A percentile compares a stretch with the other conserved stretches of the same genome.
These are phyloP conservation scores for Penicillium sclerotigenum DNA, from an alignment of 2,329 filamentous ascomycete species.

Conservation along the genomic window DNA sequence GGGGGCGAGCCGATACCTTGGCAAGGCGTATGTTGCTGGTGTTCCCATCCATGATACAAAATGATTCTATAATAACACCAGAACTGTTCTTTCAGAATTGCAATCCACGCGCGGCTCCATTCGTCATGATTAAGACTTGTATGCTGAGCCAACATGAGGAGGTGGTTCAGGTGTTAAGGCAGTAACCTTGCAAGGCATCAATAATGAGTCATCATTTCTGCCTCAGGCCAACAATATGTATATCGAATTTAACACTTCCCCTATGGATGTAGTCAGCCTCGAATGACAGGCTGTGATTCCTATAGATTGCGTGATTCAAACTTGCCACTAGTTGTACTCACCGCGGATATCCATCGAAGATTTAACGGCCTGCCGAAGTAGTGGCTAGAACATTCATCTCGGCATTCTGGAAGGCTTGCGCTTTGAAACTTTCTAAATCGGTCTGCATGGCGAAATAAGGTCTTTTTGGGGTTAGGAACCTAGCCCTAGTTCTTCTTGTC, in stretches of 20 bases:
- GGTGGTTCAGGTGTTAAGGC: not conserved
- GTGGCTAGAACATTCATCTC: not conserved
- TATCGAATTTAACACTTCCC: not conserved
- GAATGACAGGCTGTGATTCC: not conserved
- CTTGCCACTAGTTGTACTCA: not conserved
- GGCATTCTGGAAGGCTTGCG: constrained; percentile 5
- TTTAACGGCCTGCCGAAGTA: not conserved
- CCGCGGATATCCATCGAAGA: not conserved
- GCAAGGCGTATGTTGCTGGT: constrained; percentile 1
- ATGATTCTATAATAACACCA: not conserved
- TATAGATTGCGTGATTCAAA: not conserved
- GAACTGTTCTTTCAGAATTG: not conserved
- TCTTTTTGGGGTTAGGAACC: not conserved
- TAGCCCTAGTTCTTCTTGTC: not conserved
- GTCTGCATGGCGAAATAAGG: not conserved
- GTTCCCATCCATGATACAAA: not conserved
- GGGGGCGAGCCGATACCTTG: not conserved
- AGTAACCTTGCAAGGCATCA: not conserved
- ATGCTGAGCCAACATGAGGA: not conserved
- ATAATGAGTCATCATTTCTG: not conserved
- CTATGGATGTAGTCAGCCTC: not conserved
- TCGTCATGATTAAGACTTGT: not conserved
- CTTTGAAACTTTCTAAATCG: not conserved
- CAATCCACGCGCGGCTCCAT: not conserved
- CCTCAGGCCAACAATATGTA: not conserved